These are phyloP conservation scores for Planoprotostelium fungivorum DNA, from an alignment of 78 protist species.

Conservation along the genomic window DNA sequence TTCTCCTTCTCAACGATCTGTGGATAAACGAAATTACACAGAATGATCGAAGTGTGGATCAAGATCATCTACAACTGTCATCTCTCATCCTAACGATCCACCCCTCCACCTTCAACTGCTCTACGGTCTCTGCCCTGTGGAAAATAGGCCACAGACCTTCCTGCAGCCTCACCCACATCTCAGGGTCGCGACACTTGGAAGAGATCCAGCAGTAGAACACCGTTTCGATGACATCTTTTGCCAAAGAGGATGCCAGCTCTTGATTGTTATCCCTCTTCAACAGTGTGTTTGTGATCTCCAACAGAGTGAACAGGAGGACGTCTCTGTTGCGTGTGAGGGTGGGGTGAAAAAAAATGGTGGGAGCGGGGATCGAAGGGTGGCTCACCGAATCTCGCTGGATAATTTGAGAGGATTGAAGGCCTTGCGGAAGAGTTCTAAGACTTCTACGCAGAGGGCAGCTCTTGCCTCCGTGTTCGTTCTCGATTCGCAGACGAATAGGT, in stretches of 20 bases:
- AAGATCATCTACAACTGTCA: neutral
- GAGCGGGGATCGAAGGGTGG: neutral
- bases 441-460: neutral
- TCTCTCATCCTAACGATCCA: neutral
- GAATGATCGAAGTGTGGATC: neutral
- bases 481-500: neutral
- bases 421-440: neutral
- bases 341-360: neutral
- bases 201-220: neutral
- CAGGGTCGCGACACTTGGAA: neutral
- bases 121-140: neutral
- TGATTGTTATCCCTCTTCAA: neutral
- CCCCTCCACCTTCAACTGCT: neutral
- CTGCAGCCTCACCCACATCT: neutral
- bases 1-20: neutral
- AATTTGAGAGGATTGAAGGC: neutral
- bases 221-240: neutral
- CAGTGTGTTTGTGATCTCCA: neutral
- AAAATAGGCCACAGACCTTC: neutral
- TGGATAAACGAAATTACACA: neutral
- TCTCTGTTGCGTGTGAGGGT: neutral
- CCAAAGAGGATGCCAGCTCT: neutral
- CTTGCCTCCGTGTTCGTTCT: neutral
- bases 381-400: neutral
- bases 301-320: neutral